A percentile compares a stretch with the other conserved stretches of the same genome.
phyloP scores from a whole-genome alignment of 129 eudicot genomes.

The Lactuca saligna region DNA sequence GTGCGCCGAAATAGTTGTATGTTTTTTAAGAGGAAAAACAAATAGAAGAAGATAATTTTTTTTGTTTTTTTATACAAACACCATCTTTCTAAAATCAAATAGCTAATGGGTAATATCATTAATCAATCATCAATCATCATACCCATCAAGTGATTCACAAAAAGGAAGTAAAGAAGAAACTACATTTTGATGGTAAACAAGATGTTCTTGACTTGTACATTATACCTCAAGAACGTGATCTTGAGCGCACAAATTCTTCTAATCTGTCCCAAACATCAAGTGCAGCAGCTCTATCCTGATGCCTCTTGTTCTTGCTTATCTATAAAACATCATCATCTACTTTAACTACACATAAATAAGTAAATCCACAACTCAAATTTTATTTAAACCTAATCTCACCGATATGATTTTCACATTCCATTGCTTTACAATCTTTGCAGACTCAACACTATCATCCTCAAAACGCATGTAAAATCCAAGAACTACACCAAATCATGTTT shows the following conservation, averaged over 20 bases:
- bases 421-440: conserved; percentile 88
- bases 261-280: conserved; percentile 96
- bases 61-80: too few relatives aligned
- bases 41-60: too few relatives aligned
- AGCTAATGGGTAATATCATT: too few relatives aligned
- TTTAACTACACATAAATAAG: neutral
- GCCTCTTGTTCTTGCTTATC: conserved; percentile 98
- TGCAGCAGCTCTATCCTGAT: conserved; percentile 99
- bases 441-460: conserved; percentile 98
- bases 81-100: too few relatives aligned
- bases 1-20: too few relatives aligned
- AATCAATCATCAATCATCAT: neutral
- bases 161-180: too few relatives aligned
- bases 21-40: too few relatives aligned
- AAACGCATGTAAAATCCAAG: conserved; percentile 95
- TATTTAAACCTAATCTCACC: conserved; percentile 50
- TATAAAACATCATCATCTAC: conserved; percentile 16
- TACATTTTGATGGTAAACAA: neutral
- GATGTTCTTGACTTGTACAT: too few relatives aligned
- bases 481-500: conserved; percentile 43
- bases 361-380: neutral
- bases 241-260: conserved; percentile 92
- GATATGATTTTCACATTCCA: conserved; percentile 99
- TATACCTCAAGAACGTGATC: conserved; percentile 72
- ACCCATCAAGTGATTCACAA: neutral